phyloP scores from a whole-genome alignment of 352 stramenopile genomes.

The Thalassiosira mediterranea region DNA sequence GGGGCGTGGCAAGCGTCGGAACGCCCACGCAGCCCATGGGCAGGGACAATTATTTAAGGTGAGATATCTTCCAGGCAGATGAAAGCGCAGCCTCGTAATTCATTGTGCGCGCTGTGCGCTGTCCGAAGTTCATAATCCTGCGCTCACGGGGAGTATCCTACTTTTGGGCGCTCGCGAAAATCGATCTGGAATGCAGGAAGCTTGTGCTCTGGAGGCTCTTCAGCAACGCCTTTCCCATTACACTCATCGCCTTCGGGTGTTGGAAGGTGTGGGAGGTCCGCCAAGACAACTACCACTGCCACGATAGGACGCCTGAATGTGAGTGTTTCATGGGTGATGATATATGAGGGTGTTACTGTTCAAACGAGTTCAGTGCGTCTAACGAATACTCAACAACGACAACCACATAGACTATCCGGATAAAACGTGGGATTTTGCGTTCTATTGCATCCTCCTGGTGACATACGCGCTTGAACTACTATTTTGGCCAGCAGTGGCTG shows the following conservation, averaged over 20 bases:
- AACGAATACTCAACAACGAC: no score
- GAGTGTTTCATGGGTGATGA: no score
- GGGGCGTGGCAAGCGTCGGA: constrained; percentile 25
- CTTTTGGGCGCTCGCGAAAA: background rate
- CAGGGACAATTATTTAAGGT: constrained; percentile 42
- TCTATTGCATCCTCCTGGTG: constrained; percentile 28
- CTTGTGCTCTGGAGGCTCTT: no score
- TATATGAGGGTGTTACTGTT: no score
- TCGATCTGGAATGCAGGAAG: no score
- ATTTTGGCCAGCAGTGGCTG: constrained; percentile 28
- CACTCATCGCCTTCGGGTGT: no score
- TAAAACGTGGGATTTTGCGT: background rate
- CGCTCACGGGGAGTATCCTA: background rate
- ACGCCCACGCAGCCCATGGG: constrained; percentile 39
- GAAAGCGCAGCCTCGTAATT: background rate
- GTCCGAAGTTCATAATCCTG: no score
- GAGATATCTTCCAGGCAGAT: background rate
- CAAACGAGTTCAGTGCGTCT: no score
- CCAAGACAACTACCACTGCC: no score
- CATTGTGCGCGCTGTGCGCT: background rate
- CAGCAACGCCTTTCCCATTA: no score
- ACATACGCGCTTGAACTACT: constrained; percentile 44
- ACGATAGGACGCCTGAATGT: no score
- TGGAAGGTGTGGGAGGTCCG: no score
- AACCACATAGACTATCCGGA: background rate